These are phyloP conservation scores for Pseudocercospora macadamiae DNA, from an alignment of 2,329 filamentous ascomycete species.

Conservation along the genomic window DNA sequence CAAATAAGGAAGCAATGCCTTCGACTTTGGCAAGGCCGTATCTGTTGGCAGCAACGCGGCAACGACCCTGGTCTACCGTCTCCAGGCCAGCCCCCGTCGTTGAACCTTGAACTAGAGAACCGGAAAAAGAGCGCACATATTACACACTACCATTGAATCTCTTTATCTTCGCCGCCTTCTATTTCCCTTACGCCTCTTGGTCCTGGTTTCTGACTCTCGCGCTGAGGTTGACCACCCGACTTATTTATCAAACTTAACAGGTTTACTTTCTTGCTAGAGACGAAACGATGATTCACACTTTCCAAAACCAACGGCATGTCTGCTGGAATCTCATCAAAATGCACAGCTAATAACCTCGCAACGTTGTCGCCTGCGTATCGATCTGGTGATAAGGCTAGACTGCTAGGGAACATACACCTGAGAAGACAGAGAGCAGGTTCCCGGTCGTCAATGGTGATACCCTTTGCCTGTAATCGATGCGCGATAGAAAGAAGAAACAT, in stretches of 20 bases:
- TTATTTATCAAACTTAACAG: slow-evolving; percentile 6
- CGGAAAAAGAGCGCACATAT: not conserved
- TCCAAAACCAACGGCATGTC: slow-evolving; percentile 19
- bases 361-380: slow-evolving; percentile 14
- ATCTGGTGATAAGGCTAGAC: slow-evolving; percentile 6
- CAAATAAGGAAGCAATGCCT: too few species aligned
- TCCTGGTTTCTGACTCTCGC: not conserved
- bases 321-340: slow-evolving; percentile 22
- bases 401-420: slow-evolving; percentile 16
- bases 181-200: slow-evolving; percentile 6
- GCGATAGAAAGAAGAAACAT: slow-evolving; percentile 25
- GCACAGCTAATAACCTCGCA: slow-evolving; percentile 15
- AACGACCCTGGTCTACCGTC: not conserved
- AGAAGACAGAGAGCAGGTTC: slow-evolving; percentile 20
- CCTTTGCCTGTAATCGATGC: slow-evolving; percentile 13
- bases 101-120: not conserved
- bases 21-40: too few species aligned
- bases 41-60: too few species aligned
- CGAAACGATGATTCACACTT: slow-evolving; percentile 21
- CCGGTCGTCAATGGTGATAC: slow-evolving; percentile 17
- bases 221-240: not conserved
- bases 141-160: slow-evolving; percentile 8
- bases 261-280: slow-evolving; percentile 11
- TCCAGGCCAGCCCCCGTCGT: not conserved
- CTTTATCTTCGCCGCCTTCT: slow-evolving; percentile 1